Evolutionary conservation across 148 eudicot species (phyloP).

Genomic region (Cornus florida): DNA sequence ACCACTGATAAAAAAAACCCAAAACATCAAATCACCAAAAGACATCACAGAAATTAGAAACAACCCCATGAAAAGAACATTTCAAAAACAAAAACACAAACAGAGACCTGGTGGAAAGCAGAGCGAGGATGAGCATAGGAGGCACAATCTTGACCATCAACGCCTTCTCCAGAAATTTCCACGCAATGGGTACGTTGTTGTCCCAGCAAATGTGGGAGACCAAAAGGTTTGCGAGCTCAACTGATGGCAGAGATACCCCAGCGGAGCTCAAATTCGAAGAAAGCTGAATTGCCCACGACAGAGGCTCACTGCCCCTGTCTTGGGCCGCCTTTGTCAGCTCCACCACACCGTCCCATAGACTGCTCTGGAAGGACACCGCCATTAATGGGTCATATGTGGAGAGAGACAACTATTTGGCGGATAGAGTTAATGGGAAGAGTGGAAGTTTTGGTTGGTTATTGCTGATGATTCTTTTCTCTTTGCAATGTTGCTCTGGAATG

Average conservation of each 20-base stretch:
- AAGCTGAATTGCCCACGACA: conserved; percentile 71
- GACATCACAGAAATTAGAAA: neutral
- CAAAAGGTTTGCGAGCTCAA: conserved; percentile 66
- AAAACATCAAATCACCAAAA: neutral
- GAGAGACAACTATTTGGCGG: neutral
- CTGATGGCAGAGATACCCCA: conserved; percentile 62
- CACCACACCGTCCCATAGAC: conserved; percentile 57
- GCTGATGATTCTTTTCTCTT: neutral
- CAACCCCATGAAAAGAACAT: neutral
- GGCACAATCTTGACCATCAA: conserved; percentile 56
- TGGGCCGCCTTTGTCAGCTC: conserved; percentile 62
- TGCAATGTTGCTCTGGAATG: neutral
- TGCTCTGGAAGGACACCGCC: conserved; percentile 28
- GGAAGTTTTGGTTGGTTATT: neutral
- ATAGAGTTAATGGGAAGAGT: neutral
- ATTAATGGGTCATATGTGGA: conserved; percentile 29
- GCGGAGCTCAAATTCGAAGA: conserved; percentile 55
- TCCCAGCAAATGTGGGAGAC: conserved; percentile 92
- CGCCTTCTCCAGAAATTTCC: conserved; percentile 89
- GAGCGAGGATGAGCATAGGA: conserved; percentile 73
- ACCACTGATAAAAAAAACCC: no score
- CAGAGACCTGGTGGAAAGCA: conserved; percentile 72
- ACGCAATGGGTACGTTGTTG: conserved; percentile 69
- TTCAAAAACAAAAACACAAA: neutral
- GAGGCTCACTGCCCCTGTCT: conserved; percentile 69